Conservation (phyloP, 768 basidiomycete species). For the Fomitopsis pulvina region DNA sequence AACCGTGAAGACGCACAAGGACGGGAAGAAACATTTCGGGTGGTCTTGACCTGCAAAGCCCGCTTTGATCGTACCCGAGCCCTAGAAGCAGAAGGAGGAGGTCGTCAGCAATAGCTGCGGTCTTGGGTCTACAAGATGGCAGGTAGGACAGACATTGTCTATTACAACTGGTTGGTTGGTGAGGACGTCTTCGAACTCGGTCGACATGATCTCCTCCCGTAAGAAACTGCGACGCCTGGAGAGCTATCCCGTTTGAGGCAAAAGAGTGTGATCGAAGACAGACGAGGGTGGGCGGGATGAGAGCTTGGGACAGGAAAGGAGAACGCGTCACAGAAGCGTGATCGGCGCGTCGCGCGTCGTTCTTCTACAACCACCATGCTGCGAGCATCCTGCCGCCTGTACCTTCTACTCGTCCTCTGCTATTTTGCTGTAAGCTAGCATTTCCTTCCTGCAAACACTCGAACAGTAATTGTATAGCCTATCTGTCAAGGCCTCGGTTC, state of each 20-base stretch:
- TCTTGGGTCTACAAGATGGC: constrained; percentile 1
- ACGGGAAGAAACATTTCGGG: constrained; percentile 99
- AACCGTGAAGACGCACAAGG: constrained; percentile 72
- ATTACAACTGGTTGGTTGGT: constrained; percentile 99
- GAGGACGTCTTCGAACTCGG: constrained; percentile 88
- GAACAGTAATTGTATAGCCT: not conserved
- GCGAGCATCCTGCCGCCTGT: constrained; percentile 12
- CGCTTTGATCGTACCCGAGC: constrained; percentile 97
- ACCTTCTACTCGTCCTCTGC: constrained; percentile 14
- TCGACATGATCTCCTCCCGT: constrained; percentile 45
- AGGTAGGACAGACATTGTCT: constrained; percentile 71
- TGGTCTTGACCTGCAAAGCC: constrained; percentile 99
- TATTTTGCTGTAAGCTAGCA: constrained; percentile 15
- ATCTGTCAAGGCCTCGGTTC: constrained; percentile 29
- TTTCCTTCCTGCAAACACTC: not conserved
- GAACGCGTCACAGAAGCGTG: constrained; percentile 1
- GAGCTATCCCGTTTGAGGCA: not conserved
- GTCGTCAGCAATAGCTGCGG: constrained; percentile 19
- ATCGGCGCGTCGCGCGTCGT: not conserved
- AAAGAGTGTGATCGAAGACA: constrained; percentile 2
- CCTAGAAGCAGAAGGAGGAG: constrained; percentile 42
- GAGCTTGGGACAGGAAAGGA: not conserved
- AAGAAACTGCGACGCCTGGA: not conserved
- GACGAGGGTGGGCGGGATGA: not conserved
- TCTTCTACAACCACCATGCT: constrained; percentile 12